Conservation (phyloP, 2,329 filamentous ascomycete genomes). For the Ophiostoma tasmaniense region DNA sequence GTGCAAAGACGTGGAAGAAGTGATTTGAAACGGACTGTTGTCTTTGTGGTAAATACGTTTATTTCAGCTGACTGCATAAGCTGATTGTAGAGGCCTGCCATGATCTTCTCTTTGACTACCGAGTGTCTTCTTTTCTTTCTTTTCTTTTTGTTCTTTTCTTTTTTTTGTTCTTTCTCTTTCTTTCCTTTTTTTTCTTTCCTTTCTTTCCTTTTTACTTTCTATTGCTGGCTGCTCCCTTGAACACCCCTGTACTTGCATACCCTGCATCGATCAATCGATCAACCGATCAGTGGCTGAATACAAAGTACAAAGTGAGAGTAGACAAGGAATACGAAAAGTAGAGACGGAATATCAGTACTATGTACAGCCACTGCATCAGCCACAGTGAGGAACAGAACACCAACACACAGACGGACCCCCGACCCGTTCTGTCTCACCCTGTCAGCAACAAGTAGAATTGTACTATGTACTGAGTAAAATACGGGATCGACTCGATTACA, state of each 20-base stretch:
- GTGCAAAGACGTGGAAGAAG: neutral
- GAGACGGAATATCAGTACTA: too few species aligned
- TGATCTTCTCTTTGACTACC: neutral
- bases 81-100: neutral
- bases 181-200: neutral
- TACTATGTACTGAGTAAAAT: too few species aligned
- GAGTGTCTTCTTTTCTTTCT: neutral
- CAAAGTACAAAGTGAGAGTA: too few species aligned
- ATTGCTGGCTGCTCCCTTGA: neutral
- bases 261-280: neutral
- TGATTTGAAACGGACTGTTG: neutral
- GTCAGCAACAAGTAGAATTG: too few species aligned
- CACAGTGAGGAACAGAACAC: too few species aligned
- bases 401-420: conserved; percentile 1
- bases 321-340: too few species aligned
- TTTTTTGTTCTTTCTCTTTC: neutral
- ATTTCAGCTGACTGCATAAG: neutral
- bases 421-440: neutral
- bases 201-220: neutral
- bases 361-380: too few species aligned
- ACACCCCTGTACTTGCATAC: neutral
- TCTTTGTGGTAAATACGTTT: too few species aligned
- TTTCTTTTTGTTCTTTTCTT: neutral
- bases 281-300: neutral
- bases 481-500: too few species aligned